A percentile compares a stretch with the other conserved stretches of the same genome.
These are phyloP conservation scores for Pascua sp. DNA, from an alignment of 1,284 basidiomycete species.

Conservation along the genomic window DNA sequence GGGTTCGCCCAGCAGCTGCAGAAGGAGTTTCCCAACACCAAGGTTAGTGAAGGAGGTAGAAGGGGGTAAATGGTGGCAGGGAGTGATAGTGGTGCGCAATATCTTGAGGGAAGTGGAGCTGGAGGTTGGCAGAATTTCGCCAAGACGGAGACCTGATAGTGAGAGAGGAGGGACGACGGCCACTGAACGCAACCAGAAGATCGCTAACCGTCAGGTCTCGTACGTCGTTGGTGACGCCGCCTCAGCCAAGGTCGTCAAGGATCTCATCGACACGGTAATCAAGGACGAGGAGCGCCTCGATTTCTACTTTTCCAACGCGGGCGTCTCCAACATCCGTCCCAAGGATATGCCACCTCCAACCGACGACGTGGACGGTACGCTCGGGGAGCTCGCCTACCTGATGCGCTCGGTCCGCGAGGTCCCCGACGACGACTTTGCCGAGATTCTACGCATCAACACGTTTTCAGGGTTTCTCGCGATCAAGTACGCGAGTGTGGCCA, in stretches of 20 bases:
- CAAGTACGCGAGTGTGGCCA: constrained; percentile 77
- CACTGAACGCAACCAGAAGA: too few species aligned
- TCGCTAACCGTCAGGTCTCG: constrained; percentile 12
- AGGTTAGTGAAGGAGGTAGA: constrained; percentile 53
- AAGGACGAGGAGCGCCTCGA: constrained; percentile 80
- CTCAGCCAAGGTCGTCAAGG: constrained; percentile 66
- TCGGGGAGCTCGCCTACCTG: not conserved
- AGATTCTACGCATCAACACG: constrained; percentile 73
- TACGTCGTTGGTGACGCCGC: constrained; percentile 74
- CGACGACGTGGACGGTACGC: not conserved
- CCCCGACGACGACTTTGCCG: constrained; percentile 63
- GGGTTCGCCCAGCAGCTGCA: constrained; percentile 67
- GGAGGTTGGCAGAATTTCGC: too few species aligned
- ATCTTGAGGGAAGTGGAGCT: too few species aligned
- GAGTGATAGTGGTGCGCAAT: not conserved
- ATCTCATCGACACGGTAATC: constrained; percentile 67
- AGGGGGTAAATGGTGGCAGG: not conserved
- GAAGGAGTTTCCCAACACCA: constrained; percentile 69
- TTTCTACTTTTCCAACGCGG: constrained; percentile 89
- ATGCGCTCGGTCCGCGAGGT: not conserved
- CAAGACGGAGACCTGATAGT: too few species aligned
- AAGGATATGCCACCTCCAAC: not conserved
- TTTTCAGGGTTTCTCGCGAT: constrained; percentile 85
- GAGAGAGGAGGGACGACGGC: too few species aligned
- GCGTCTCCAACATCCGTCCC: constrained; percentile 29